Evolutionary conservation across 257 asterid genomes (phyloP), one percentile per base, ranked within the genome.

Genomic region (Solanum peruvianum): DNA sequence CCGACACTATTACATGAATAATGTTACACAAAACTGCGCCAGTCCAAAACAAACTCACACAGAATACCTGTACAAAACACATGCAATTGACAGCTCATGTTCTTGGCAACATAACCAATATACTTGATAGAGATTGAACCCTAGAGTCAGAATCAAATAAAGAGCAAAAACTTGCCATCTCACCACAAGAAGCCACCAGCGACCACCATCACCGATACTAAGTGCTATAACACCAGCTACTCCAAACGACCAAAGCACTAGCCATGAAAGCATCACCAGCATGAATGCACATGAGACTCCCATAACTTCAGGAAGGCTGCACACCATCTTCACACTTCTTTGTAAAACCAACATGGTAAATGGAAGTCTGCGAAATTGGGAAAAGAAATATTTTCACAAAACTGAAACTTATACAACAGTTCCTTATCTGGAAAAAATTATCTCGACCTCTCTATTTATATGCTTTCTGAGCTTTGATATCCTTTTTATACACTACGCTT

Each of bases 161-260:
- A 92, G 94, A 93, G 91, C 91, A 93, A 93, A 92, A 95, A 97
- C 99, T 95, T 97, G 99, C 99, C 98, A 89, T 95, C 99, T 95
- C 99, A 97, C 99, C 99, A 92, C 89, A 95, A 97, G 99, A 91
- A 96, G 98, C 99, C 98, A 97, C 98, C 99, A 96, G 66, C 98
- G 95, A 37, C 98, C 97, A 88, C 95, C 89, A 67, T 92, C 98
- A 84, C 98, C 98, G 35, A 92, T 88, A 90, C 98, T 94, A 83
- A 93, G 91, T 78, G 99, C 99, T 75, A 97, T 91, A 87, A 97
- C 94, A 23, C 99, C 99, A 90, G 99, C 97, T 45, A 90, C 95
- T 86, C 99, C 99, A 37, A 94, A 97, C 49, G 99, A 94, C 99
- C 99, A 96, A 15, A 97, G 90, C 56, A 98, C 90, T 41, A 97